Percentiles rank a stretch among this genome's conserved stretches.
These are phyloP conservation scores for Naganishia vishniacii DNA, from an alignment of 768 basidiomycete genomes.

Conservation along the genomic window DNA sequence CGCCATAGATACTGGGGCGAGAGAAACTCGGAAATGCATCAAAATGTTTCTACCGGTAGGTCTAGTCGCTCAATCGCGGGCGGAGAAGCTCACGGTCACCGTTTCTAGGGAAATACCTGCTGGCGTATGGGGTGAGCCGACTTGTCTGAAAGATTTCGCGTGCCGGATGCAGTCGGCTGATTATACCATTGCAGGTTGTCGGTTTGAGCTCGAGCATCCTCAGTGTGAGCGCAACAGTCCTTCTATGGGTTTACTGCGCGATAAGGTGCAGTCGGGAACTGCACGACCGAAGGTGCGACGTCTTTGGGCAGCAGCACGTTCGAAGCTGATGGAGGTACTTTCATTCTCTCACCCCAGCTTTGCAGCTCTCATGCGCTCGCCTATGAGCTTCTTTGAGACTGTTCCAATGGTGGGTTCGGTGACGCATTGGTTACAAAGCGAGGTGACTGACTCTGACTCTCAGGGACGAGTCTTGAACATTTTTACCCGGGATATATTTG, in stretches of 20 bases:
- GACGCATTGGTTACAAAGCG: too few relatives aligned
- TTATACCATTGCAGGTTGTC: conserved; percentile 49
- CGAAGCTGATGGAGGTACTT: background rate
- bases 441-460: too few relatives aligned
- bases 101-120: conserved; percentile 3
- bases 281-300: conserved; percentile 64
- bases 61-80: background rate
- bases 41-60: conserved; percentile 8
- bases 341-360: conserved; percentile 27
- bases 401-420: conserved; percentile 60
- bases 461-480: conserved; percentile 69
- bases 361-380: conserved; percentile 68
- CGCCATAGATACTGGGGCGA: conserved; percentile 25
- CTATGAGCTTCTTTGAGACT: conserved; percentile 79
- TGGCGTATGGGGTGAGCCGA: conserved; percentile 17
- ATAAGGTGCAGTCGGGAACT: conserved; percentile 67
- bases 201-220: conserved; percentile 59
- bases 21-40: conserved; percentile 19
- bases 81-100: too few relatives aligned
- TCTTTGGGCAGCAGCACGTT: background rate
- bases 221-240: conserved; percentile 57
- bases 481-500: conserved; percentile 72
- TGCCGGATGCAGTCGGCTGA: too few relatives aligned
- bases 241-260: conserved; percentile 73
- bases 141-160: background rate